Evolutionary conservation across 2,329 filamentous ascomycete genomes (phyloP).

Genomic region (Sarocladium brachiariae): DNA sequence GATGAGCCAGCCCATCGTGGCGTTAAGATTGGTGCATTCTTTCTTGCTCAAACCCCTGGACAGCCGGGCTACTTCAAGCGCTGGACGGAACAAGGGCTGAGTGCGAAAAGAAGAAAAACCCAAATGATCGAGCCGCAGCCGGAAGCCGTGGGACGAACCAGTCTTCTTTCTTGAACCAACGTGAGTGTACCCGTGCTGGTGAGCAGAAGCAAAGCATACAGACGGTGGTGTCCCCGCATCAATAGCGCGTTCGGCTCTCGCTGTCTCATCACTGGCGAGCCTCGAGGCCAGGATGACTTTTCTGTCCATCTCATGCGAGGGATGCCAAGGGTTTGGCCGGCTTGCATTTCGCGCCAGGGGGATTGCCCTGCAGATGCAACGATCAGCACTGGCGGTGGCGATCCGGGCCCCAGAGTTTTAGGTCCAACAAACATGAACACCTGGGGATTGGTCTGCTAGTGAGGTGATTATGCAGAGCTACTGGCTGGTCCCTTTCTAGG

Average conservation of each 20-base stretch:
- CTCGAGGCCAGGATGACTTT: background rate
- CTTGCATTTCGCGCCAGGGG: background rate
- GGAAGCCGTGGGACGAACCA: background rate
- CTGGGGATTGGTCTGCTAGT: too few relatives aligned
- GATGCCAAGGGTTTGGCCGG: background rate
- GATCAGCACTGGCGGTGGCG: conserved; percentile 5
- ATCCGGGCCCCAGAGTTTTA: background rate
- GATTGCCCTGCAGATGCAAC: conserved; percentile 1
- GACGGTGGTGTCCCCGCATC: background rate
- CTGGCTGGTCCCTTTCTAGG: too few relatives aligned
- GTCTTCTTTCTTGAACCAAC: background rate
- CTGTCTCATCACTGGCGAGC: background rate
- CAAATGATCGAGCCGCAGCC: background rate
- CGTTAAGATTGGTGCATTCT: too few relatives aligned
- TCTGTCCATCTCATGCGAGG: background rate
- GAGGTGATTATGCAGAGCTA: too few relatives aligned
- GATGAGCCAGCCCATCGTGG: too few relatives aligned
- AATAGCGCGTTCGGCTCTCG: background rate
- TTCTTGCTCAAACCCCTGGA: too few relatives aligned
- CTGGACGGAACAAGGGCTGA: background rate
- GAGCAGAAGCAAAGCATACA: background rate
- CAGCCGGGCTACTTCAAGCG: background rate
- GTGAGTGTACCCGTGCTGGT: background rate
- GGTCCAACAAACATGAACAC: background rate
- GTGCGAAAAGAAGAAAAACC: background rate